Conservation (phyloP, 2,329 filamentous ascomycete species). For the Dactylonectria macrodidyma region DNA sequence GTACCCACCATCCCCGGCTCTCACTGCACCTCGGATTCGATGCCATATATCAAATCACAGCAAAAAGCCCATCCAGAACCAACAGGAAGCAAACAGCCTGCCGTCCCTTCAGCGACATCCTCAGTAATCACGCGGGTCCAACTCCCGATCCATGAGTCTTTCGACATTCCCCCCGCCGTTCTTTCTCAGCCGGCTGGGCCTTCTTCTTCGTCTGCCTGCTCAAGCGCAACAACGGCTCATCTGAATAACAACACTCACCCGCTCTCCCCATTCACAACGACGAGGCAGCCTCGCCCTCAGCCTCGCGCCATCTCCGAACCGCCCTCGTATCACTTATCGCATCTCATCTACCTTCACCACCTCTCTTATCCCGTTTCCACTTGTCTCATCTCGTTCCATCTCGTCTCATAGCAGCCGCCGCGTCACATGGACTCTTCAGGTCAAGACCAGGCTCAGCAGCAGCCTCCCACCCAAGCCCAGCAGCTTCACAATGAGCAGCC, state of each 20-base stretch:
- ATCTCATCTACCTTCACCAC: background rate
- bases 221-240: slow-evolving; percentile 33
- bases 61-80: background rate
- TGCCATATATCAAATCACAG: slow-evolving; percentile 21
- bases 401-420: background rate
- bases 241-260: slow-evolving; percentile 39
- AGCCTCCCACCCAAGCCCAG: slow-evolving; percentile 35
- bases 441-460: slow-evolving; percentile 36
- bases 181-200: slow-evolving; percentile 43
- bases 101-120: background rate
- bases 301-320: slow-evolving; percentile 33
- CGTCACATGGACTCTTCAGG: slow-evolving; percentile 39
- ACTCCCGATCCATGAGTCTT: slow-evolving; percentile 32
- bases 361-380: background rate
- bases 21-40: slow-evolving; percentile 11
- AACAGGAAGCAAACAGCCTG: background rate
- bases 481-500: slow-evolving; percentile 28
- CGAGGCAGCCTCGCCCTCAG: slow-evolving; percentile 34
- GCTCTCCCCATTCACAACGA: slow-evolving; percentile 13
- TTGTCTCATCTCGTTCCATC: slow-evolving; percentile 1
- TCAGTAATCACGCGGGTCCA: slow-evolving; percentile 8
- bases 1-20: background rate
- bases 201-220: slow-evolving; percentile 26
- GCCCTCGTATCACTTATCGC: background rate
- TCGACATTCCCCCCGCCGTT: slow-evolving; percentile 19